Base-by-base conservation (phyloP, 2,329 filamentous ascomycete genomes). In the Periglandula ipomoeae region DNA sequence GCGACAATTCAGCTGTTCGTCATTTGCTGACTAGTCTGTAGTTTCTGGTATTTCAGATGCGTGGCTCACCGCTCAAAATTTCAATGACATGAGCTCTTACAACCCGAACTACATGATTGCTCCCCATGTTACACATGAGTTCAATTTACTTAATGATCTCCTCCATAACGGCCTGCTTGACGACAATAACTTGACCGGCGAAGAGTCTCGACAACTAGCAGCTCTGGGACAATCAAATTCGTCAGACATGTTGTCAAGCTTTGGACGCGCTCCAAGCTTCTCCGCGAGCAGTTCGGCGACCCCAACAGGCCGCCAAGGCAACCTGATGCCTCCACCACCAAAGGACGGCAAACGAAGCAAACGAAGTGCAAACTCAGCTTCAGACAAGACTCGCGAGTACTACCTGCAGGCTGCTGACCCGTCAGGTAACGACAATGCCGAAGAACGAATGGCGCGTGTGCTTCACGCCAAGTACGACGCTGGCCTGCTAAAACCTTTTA, bases 381-480 rank as follows among this genome's bases (percentile, higher is more conserved):
- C 81, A 64, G 87, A 93, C 60, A 82, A 82, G 65, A 74, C 87
- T 26, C 79, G 87, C 58, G 91, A 97, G 64, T 98, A 96, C 69
- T 97, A 96, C 69, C 85, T 97, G 68, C 94, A 95, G 55, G 93
- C 93, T 13, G 93, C 93, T 44, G 93, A 98, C 65, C 93, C 93
- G 2, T 88, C 88, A 5, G 91, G 91, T 46, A 79, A 80, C 58
- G 78, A 89, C 57, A 86, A 85, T 20, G 89, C 93, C 11, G 90
- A 96, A 66, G 89, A 95, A 65, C 85, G 93, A 52, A 95, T 98
- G 87, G 86, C 91, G 61, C 89, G 93, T 58, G 80, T 98, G 6
- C 79, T 98, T 49, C 87, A 86, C 64, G 93, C 93, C 54, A 98
- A 98, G 67, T 94, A 95, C 67, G 90, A 97, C 57, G 93, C 93